A percentile compares a stretch with the other conserved stretches of the same genome.
Conservation (phyloP, 148 eudicot species). For the Fagopyrum esculentum region DNA sequence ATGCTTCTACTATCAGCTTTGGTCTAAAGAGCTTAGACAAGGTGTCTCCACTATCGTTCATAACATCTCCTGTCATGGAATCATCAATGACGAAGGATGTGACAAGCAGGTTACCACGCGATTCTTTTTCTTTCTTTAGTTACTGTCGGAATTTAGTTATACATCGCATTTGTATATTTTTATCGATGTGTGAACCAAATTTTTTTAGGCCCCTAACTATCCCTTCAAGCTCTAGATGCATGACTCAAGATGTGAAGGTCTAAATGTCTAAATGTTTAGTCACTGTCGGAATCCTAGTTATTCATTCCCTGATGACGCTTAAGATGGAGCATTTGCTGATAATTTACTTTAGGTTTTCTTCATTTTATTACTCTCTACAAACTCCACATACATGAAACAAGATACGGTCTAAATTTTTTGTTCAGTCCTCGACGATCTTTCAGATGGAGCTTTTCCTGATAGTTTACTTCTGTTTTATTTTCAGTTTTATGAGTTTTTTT, state of each 20-base stretch:
- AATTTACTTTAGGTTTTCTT: not conserved
- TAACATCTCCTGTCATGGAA: constrained; percentile 20
- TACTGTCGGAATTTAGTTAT: not conserved
- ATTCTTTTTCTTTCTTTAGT: not conserved
- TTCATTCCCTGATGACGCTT: not conserved
- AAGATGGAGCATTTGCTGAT: not conserved
- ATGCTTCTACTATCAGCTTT: constrained; percentile 24
- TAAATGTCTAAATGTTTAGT: not conserved
- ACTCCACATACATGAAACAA: no score
- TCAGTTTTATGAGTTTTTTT: no score
- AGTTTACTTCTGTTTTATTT: no score
- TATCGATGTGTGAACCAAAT: not conserved
- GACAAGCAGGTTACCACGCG: constrained; percentile 41
- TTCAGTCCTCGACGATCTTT: no score
- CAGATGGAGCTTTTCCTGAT: no score
- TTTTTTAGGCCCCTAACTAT: not conserved
- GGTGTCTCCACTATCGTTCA: constrained; percentile 20
- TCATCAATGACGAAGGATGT: not conserved
- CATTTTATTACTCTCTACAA: not conserved
- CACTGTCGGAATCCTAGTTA: not conserved
- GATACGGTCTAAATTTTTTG: no score
- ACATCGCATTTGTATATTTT: not conserved
- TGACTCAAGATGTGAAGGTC: not conserved
- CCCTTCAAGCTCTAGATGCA: not conserved
- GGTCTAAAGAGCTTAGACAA: constrained; percentile 24